These are phyloP conservation scores for Exophiala xenobiotica DNA, from an alignment of 2,329 filamentous ascomycete species.

Conservation along the genomic window DNA sequence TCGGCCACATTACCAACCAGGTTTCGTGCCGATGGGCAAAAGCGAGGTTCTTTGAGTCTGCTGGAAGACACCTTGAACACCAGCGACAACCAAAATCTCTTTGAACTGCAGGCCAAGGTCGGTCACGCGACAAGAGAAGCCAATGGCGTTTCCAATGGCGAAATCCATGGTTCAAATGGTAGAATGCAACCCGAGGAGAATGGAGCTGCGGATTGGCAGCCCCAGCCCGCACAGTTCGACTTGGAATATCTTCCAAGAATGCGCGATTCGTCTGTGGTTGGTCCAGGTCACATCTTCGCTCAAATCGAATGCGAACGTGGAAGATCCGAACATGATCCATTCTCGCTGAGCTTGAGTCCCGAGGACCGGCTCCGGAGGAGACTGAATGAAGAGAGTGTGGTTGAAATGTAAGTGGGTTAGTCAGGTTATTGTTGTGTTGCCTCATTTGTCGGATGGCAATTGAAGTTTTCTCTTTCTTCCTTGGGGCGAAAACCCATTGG, in stretches of 20 bases:
- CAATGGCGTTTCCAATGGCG: conserved; percentile 11
- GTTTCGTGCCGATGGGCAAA: conserved; percentile 50
- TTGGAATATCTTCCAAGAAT: conserved; percentile 43
- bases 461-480: neutral
- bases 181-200: neutral
- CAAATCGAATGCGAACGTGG: conserved; percentile 26
- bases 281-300: conserved; percentile 20
- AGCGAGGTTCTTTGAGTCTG: conserved; percentile 57
- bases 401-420: conserved; percentile 23
- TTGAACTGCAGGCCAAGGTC: conserved; percentile 68
- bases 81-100: conserved; percentile 77
- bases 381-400: conserved; percentile 26
- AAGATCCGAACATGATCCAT: conserved; percentile 3
- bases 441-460: too few species aligned
- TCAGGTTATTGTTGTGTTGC: conserved; percentile 2
- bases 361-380: conserved; percentile 25
- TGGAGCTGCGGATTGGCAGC: neutral
- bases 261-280: conserved; percentile 28
- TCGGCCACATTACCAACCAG: conserved; percentile 75
- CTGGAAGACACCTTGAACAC: conserved; percentile 68
- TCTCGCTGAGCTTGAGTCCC: conserved; percentile 13
- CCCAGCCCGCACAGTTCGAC: conserved; percentile 34
- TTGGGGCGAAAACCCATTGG: neutral
- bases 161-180: conserved; percentile 14
- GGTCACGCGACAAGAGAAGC: conserved; percentile 1